phyloP scores from a whole-genome alignment of 306 rosid species.

The Acmispon strigosus region DNA sequence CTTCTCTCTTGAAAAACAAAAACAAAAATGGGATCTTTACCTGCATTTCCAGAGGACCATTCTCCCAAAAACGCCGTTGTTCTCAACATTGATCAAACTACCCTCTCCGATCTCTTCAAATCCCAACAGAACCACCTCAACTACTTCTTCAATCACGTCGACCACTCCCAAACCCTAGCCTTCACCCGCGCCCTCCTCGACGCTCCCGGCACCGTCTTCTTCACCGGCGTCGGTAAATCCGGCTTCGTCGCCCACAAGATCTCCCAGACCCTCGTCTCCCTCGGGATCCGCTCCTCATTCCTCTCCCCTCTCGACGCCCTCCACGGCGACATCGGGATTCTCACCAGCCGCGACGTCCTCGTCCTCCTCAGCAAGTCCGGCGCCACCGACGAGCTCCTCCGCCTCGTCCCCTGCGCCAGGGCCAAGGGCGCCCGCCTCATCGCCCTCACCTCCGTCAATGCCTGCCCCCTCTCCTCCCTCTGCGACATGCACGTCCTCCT shows the following conservation, averaged over 20 bases:
- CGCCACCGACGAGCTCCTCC: slow-evolving; percentile 78
- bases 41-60: slow-evolving; percentile 3
- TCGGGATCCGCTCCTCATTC: slow-evolving; percentile 69
- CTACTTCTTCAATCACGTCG: slow-evolving; percentile 80
- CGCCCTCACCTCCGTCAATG: slow-evolving; percentile 63
- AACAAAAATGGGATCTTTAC: slow-evolving; percentile 39
- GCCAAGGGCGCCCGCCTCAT: slow-evolving; percentile 66
- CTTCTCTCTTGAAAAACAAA: neutral
- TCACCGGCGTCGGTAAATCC: slow-evolving; percentile 93
- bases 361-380: slow-evolving; percentile 92
- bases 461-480: slow-evolving; percentile 41
- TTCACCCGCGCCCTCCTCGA: slow-evolving; percentile 72
- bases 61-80: slow-evolving; percentile 5
- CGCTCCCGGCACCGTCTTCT: slow-evolving; percentile 72
- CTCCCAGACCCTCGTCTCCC: slow-evolving; percentile 94
- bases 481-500: slow-evolving; percentile 87
- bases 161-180: slow-evolving; percentile 73
- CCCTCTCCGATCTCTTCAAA: slow-evolving; percentile 65
- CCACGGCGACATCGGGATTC: slow-evolving; percentile 94
- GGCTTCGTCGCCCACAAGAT: slow-evolving; percentile 96
- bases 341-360: slow-evolving; percentile 48
- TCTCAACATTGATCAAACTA: slow-evolving; percentile 40
- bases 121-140: slow-evolving; percentile 89
- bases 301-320: slow-evolving; percentile 93
- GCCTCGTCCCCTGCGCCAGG: slow-evolving; percentile 81